These are phyloP conservation scores for Pseudodiploospora longispora DNA, from an alignment of 2,329 filamentous ascomycete genomes.

Conservation along the genomic window DNA sequence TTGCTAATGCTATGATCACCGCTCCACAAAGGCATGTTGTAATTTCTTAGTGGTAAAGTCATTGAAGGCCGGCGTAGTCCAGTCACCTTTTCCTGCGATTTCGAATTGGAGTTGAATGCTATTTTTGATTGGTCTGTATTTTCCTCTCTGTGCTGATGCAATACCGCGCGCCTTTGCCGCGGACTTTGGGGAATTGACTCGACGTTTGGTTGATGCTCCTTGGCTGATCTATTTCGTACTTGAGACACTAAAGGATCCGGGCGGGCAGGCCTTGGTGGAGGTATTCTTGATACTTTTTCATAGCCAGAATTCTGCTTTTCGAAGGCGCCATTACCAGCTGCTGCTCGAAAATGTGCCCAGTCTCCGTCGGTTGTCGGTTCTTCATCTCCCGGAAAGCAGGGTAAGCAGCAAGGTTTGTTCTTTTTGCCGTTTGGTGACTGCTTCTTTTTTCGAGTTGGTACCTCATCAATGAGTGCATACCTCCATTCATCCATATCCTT, in stretches of 20 bases:
- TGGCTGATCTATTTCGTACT: neutral
- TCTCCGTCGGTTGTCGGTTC: slow-evolving; percentile 16
- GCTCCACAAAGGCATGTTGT: too few relatives aligned
- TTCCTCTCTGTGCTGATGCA: neutral
- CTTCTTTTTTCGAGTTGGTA: slow-evolving; percentile 14
- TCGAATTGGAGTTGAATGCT: slow-evolving; percentile 1
- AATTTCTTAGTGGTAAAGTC: slow-evolving; percentile 1
- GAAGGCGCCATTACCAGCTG: slow-evolving; percentile 2
- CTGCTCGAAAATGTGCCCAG: slow-evolving; percentile 15
- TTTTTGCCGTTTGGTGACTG: slow-evolving; percentile 9
- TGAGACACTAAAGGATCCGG: too few relatives aligned
- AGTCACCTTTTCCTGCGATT: slow-evolving; percentile 1
- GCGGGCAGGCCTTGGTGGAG: too few relatives aligned
- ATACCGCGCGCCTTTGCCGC: neutral
- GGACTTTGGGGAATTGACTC: slow-evolving; percentile 7
- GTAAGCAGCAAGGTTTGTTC: slow-evolving; percentile 16
- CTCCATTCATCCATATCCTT: slow-evolving; percentile 25
- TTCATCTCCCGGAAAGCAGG: slow-evolving; percentile 19
- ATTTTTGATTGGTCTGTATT: neutral
- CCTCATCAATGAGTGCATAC: slow-evolving; percentile 24
- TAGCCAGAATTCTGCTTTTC: too few relatives aligned
- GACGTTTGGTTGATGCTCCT: neutral
- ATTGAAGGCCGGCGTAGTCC: slow-evolving; percentile 9
- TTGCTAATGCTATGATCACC: too few relatives aligned
- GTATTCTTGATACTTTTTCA: too few relatives aligned